Evolutionary conservation across 495 filamentous ascomycete genomes (phyloP).

Genomic region (Tuber magnatum): DNA sequence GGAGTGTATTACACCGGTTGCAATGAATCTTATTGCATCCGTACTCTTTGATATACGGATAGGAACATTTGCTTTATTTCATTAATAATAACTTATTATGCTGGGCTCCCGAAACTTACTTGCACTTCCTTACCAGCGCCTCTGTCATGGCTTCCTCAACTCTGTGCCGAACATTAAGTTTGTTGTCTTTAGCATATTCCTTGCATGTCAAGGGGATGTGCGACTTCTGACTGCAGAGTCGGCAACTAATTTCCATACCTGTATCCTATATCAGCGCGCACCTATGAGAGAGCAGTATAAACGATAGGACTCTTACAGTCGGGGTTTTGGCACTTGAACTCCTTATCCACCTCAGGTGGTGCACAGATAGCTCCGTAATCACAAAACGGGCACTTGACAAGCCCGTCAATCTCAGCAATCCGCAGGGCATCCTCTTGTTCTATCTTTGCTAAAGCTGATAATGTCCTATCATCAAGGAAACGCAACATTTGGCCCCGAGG

Average conservation of each 20-base stretch:
- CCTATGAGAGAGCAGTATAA: slow-evolving; percentile 3
- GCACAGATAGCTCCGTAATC: slow-evolving; percentile 65
- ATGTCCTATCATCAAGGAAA: slow-evolving; percentile 54
- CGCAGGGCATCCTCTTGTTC: slow-evolving; percentile 63
- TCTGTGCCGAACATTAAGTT: slow-evolving; percentile 53
- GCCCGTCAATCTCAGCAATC: slow-evolving; percentile 57
- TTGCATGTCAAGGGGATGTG: slow-evolving; percentile 71
- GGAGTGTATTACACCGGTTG: slow-evolving; percentile 52
- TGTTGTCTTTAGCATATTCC: slow-evolving; percentile 57
- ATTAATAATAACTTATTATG: slow-evolving; percentile 38
- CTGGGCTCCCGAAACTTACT: slow-evolving; percentile 44
- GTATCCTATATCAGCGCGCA: slow-evolving; percentile 9
- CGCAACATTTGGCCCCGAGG: slow-evolving; percentile 44
- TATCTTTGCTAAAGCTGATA: slow-evolving; percentile 57
- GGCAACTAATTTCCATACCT: slow-evolving; percentile 55
- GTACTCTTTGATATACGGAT: slow-evolving; percentile 62
- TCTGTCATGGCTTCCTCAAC: slow-evolving; percentile 80
- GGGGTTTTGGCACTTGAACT: slow-evolving; percentile 64
- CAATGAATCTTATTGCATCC: slow-evolving; percentile 86
- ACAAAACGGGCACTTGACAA: slow-evolving; percentile 74
- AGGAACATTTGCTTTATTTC: slow-evolving; percentile 45
- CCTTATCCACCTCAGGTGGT: slow-evolving; percentile 61
- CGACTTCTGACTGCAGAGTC: slow-evolving; percentile 61
- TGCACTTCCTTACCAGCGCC: slow-evolving; percentile 71
- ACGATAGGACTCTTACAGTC: slow-evolving; percentile 49